A percentile compares a stretch with the other conserved stretches of the same genome.
phyloP scores from a whole-genome alignment of 805 yeast species.

The Scheffersomyces spartinae region DNA sequence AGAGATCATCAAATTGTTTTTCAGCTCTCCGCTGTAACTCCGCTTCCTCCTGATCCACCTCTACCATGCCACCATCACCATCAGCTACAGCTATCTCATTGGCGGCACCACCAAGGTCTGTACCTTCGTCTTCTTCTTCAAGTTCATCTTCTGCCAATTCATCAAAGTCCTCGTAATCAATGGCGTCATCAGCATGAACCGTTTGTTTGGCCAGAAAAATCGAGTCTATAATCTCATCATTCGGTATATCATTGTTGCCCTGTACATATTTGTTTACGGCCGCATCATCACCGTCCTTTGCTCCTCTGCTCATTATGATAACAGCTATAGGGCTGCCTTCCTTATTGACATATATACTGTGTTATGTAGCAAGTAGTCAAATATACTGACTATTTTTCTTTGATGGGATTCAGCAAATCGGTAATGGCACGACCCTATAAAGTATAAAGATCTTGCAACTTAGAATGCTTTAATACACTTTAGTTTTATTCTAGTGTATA shows the following conservation, averaged over 20 bases:
- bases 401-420: no score
- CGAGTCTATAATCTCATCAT: constrained; percentile 25
- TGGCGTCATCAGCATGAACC: constrained; percentile 81
- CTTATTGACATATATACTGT: no score
- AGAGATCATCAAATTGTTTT: constrained; percentile 28
- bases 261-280: no score
- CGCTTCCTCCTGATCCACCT: constrained; percentile 8
- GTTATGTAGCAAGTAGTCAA: no score
- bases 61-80: constrained; percentile 10
- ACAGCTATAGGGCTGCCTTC: no score
- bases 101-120: constrained; percentile 5
- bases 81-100: constrained; percentile 10
- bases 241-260: constrained; percentile 28
- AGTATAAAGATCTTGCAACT: no score
- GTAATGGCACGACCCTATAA: no score
- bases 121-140: constrained; percentile 16
- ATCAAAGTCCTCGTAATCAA: constrained; percentile 90
- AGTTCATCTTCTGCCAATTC: constrained; percentile 85
- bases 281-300: no score
- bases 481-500: no score
- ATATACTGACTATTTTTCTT: no score
- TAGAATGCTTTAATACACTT: no score
- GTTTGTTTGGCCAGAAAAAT: constrained; percentile 28
- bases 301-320: no score
- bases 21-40: constrained; percentile 16